Evolutionary conservation across 495 filamentous ascomycete species (phyloP), one percentile per base, ranked within the genome.

Genomic region (Penicillium angulare): DNA sequence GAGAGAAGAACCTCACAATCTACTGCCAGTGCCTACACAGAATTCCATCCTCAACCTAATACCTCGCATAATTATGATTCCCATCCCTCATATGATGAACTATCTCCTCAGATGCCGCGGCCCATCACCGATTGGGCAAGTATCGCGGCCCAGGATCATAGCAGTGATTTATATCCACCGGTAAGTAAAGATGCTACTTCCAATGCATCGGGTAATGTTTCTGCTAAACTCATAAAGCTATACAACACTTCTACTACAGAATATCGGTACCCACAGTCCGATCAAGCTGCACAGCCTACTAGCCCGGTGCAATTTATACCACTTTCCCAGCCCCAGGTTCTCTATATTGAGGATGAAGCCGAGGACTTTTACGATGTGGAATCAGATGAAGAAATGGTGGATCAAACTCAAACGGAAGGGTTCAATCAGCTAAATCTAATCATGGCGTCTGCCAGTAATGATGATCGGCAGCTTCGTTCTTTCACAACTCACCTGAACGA

Each of bases 401-500:
- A 75, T 9, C 79, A 75, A 20, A 75, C 74, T 0, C 76, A 80
- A 50, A 73, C 71, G 12, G 79, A 86, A 23, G 84, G 84, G 34
- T 72, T 70, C 43, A 75, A 75, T 43, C 72, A 75, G 40, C 18
- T 76, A 18, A 73, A 57, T 39, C 64, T 74, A 15, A 74, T 76
- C 40, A 70, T 77, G 69, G 60, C 67, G 13, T 75, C 73, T 58
- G 79, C 81, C 23, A 74, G 68, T 43, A 69, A 72, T 7, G 73
- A 78, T 57, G 76, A 81, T 57, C 40, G 68, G 15, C 68, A 72
- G 41, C 65, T 81, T 22, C 74, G 86, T 35, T 80, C 81, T 2
- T 86, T 87, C 56, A 84, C 79, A 15, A 80, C 79, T 5, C 84
- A 87, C 59, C 59, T 90, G 38, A 81, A 87, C 43, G 79, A 84